Base-by-base conservation (phyloP, 2,329 filamentous ascomycete genomes). In the Ophiognomonia clavigignenti-juglandacearum region DNA sequence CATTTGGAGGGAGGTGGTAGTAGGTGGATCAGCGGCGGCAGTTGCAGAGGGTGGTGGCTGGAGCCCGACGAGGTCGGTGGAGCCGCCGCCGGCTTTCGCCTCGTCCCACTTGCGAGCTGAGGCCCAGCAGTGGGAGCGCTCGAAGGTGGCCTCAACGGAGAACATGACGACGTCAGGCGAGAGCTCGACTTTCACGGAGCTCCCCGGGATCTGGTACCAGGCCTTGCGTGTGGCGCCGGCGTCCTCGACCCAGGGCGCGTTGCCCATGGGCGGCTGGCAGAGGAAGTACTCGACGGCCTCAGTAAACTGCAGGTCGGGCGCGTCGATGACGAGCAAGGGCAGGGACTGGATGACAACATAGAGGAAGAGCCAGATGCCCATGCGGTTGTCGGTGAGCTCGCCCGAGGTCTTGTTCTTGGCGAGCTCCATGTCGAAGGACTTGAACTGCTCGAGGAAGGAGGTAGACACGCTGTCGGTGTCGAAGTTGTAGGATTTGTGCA, bases 231-330 rank as follows among this genome's bases (percentile, higher is more conserved):
- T 76, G 39, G 80, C 70, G 27, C 74, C 72, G 31, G 79, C 78
- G 44, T 85, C 84, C 45, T 81, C 78, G 38, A 83, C 72, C 88
- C 88, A 93, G 1, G 88, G 87, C 0, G 81, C 73, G 45, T 83
- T 82, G 16, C 83, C 84, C 58, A 86, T 78, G 0, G 86, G 83
- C 4, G 86, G 80, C 60, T 88, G 76, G 63, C 87, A 91, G 23
- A 92, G 71, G 69, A 92, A 93, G 66, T 92, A 89, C 62, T 92
- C 88, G 3, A 88, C 85, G 2, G 78, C 83, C 42, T 88, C 79
- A 0, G 80, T 85, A 61, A 77, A 83, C 45, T 75, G 77, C 37
- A 91, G 68, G 9, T 77, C 82, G 0, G 85, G 85, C 0, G 85
- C 86, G 62, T 93, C 88, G 27, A 89, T 74, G 1, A 88, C 85